A percentile compares a stretch with the other conserved stretches of the same genome.
These are phyloP conservation scores for Ambrosiella cleistominuta DNA, from an alignment of 2,329 filamentous ascomycete species.

Conservation along the genomic window DNA sequence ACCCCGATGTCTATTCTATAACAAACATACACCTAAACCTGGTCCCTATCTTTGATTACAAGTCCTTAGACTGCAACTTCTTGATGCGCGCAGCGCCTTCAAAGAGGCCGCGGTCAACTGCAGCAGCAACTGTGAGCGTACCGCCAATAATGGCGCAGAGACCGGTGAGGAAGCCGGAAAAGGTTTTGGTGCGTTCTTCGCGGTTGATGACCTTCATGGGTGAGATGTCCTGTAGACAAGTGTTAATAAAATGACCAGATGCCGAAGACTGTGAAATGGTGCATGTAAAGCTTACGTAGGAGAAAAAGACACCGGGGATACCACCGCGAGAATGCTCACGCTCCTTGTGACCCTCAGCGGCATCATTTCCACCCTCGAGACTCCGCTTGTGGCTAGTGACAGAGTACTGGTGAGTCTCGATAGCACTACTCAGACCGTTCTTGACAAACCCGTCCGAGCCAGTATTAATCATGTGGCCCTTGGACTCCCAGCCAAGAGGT, in stretches of 20 bases:
- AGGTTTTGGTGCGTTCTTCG: constrained; percentile 74
- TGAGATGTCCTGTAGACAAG: constrained; percentile 59
- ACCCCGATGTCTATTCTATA: background rate
- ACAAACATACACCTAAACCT: background rate
- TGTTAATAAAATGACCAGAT: background rate
- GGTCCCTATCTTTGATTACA: constrained; percentile 22
- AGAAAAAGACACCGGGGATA: constrained; percentile 96
- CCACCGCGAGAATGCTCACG: constrained; percentile 75
- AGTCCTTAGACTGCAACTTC: constrained; percentile 59
- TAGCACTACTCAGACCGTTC: constrained; percentile 51
- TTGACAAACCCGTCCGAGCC: constrained; percentile 53
- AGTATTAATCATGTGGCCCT: constrained; percentile 25
- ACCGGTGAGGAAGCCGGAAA: constrained; percentile 81
- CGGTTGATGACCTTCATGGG: constrained; percentile 99
- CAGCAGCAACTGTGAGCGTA: constrained; percentile 87
- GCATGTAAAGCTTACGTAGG: constrained; percentile 50
- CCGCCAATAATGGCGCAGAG: constrained; percentile 90
- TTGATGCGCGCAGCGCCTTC: constrained; percentile 71
- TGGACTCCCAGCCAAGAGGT: constrained; percentile 71
- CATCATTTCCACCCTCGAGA: constrained; percentile 65
- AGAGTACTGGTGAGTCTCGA: constrained; percentile 97
- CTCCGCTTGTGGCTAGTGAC: constrained; percentile 93
- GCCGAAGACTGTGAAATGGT: background rate
- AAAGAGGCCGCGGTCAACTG: constrained; percentile 77
- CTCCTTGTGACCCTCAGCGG: constrained; percentile 79